Evolutionary conservation across 2,329 filamentous ascomycete species (phyloP), one percentile per base, ranked within the genome.

Genomic region (Cordyceps pruinosa): DNA sequence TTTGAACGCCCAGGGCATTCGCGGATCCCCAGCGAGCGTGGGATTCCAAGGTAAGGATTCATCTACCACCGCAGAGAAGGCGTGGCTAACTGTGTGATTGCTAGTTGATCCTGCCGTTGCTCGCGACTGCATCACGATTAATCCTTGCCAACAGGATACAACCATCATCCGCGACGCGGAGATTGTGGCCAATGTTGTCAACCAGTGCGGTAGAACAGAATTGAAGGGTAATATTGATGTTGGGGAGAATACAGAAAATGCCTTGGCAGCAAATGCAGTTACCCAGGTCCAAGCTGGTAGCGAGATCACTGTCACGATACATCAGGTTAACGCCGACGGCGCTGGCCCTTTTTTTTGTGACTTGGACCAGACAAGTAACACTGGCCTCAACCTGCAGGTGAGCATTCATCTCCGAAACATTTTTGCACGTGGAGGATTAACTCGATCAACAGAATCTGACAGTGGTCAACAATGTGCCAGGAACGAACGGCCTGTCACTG

Each of bases 131-230:
- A 85, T 82, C 17, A 73, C 73, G 56, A 83, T 85, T 72, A 83
- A 77, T 67, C 84, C 84, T 21, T 87, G 85, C 74, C 83, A 87
- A 65, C 80, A 83, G 61, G 84, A 87, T 58, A 75, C 82, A 12
- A 85, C 82, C 54, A 77, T 86, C 65, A 87, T 87, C 69, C 76
- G 78, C 53, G 80, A 84, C 58, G 77, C 76, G 17, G 75, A 83
- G 71, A 77, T 82, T 63, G 60, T 62, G 7, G 69, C 73, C 54
- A 81, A 81, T 63, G 66, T 78, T 8, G 81, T 82, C 49, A 83
- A 82, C 62, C 75, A 80, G 58, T 87, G 85, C 65, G 85, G 85
- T 45, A 77, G 84, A 60, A 88, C 84, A 9, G 75, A 85, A 66
- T 66, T 81, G 48, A 64, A 72, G 55, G 85, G 85, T 46, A 82